Evolutionary conservation across 495 filamentous ascomycete species (phyloP), one percentile per base, ranked within the genome.

Genomic region (Xylaria castorea): DNA sequence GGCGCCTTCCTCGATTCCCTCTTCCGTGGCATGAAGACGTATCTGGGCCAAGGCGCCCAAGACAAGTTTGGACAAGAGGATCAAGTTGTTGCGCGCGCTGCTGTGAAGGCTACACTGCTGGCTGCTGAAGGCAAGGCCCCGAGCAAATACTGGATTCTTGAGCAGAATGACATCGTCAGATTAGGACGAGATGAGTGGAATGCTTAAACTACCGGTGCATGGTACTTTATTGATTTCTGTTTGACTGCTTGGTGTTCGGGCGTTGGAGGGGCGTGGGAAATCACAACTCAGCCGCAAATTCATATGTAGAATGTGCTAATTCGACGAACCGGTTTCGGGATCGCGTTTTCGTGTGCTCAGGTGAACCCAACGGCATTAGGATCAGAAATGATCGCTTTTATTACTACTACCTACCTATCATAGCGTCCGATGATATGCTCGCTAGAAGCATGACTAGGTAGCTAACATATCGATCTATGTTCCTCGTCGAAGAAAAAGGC

Each of bases 31-130:
- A 11, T 95, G 8, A 87, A 90, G 72, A 83, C 80, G 9, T 27
- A 81, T 20, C 48, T 80, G 0, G 79, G 77, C 44, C 75, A 82
- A 46, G 77, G 79, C 14, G 70, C 89, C 74, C 90, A 90, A 84
- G 88, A 97, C 78, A 75, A 71, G 16, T 89, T 90, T 84, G 93
- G 90, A 4, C 92, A 94, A 84, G 93, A 97, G 65, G 89, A 87
- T 14, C 88, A 91, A 68, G 89, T 91, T 22, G 92, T 97, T 80
- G 94, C 83, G 5, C 87, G 87, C 72, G 93, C 94, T 30, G 92
- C 92, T 12, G 90, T 96, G 32, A 81, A 77, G 22, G 91, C 89
- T 7, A 85, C 85, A 42, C 75, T 79, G 65, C 60, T 84, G 42
- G 83, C 83, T 5, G 80, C 79, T 44, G 77, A 82, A 74, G 83